These are phyloP conservation scores for Penicillium sp. DNA, from an alignment of 2,329 filamentous ascomycete genomes.

Conservation along the genomic window DNA sequence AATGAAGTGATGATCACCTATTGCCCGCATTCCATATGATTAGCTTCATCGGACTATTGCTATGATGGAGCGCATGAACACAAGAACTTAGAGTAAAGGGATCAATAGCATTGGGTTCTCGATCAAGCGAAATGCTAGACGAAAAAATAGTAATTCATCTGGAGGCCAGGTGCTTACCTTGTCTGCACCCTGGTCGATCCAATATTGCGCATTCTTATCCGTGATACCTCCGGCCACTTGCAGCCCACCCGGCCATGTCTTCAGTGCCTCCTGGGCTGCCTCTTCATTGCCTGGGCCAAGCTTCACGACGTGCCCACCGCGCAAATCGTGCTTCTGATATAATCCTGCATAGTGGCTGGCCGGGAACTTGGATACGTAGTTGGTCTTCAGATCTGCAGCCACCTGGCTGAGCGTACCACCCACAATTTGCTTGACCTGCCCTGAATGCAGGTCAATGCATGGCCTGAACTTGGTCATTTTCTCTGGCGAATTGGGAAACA, in stretches of 20 bases:
- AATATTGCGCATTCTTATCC: constrained; percentile 76
- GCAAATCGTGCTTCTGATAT: constrained; percentile 71
- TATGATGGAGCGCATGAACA: constrained; percentile 13
- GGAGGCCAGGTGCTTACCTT: constrained; percentile 61
- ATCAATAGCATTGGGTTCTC: not conserved
- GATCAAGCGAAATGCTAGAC: not conserved
- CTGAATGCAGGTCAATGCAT: constrained; percentile 96
- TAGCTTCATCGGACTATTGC: constrained; percentile 15
- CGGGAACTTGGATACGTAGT: constrained; percentile 83
- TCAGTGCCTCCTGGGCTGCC: constrained; percentile 73
- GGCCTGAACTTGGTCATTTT: constrained; percentile 90
- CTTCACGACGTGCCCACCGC: constrained; percentile 93
- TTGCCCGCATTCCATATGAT: constrained; percentile 25
- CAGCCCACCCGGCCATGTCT: constrained; percentile 73
- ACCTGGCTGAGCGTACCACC: constrained; percentile 80
- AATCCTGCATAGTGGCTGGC: constrained; percentile 76
- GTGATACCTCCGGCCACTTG: constrained; percentile 95
- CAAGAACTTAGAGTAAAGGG: not conserved
- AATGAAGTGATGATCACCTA: constrained; percentile 97
- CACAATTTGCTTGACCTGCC: constrained; percentile 97
- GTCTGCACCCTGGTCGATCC: constrained; percentile 84
- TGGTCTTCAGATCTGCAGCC: constrained; percentile 72
- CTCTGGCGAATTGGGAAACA: constrained; percentile 5
- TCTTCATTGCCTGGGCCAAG: constrained; percentile 82
- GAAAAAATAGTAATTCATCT: not conserved